phyloP scores from a whole-genome alignment of 192 early-diverging fungal genomes.

The Backusella tarrabulga region DNA sequence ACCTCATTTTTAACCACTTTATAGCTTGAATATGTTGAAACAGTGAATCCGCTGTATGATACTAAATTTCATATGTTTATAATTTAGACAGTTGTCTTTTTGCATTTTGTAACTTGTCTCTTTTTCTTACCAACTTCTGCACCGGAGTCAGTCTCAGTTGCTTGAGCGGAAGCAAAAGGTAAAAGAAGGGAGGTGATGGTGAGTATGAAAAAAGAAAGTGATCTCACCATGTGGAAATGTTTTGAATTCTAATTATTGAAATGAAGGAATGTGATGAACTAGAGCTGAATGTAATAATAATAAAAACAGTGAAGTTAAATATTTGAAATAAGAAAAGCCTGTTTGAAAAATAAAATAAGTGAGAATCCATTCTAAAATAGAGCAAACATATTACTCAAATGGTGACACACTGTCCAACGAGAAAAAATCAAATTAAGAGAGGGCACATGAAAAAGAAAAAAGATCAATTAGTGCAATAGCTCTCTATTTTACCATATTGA shows the following conservation, averaged over 20 bases:
- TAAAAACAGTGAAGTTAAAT: neutral
- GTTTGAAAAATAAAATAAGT: neutral
- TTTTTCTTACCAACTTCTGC: neutral
- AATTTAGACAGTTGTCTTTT: neutral
- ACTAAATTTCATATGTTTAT: neutral
- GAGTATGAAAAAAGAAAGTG: neutral
- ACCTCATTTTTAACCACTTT: neutral
- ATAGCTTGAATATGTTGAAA: neutral
- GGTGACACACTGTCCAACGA: conserved; percentile 3
- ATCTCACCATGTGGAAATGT: neutral
- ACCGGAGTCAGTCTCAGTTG: neutral
- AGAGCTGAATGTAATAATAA: neutral
- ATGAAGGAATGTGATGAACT: conserved; percentile 5
- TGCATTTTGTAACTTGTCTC: neutral
- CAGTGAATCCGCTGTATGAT: neutral
- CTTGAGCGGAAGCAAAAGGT: neutral
- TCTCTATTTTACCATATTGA: no score
- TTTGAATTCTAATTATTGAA: neutral
- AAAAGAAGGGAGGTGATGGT: conserved; percentile 2
- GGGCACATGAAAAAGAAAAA: neutral
- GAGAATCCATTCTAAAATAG: neutral
- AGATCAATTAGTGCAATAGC: no score
- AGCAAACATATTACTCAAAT: neutral
- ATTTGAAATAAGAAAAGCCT: neutral
- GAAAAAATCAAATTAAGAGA: neutral